phyloP scores from a whole-genome alignment of 805 yeast genomes.

The Blastobotrys muscicola region DNA sequence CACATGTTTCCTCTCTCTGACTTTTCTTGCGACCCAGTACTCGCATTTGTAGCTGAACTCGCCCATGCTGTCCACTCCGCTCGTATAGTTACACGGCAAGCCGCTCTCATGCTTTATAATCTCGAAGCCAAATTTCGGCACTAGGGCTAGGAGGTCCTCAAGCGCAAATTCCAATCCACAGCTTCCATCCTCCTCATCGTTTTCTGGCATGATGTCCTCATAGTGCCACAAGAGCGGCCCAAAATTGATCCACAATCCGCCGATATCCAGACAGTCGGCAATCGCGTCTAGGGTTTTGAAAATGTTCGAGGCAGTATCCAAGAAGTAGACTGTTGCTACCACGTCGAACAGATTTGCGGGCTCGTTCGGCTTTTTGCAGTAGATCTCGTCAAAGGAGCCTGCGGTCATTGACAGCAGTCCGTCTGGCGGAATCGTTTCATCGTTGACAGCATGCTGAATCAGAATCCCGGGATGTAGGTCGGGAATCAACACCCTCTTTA shows the following conservation, averaged over 20 bases:
- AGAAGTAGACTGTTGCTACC: slow-evolving; percentile 51
- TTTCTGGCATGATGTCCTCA: slow-evolving; percentile 64
- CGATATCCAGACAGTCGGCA: slow-evolving; percentile 36
- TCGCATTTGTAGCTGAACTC: slow-evolving; percentile 53
- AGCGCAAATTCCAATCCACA: slow-evolving; percentile 50
- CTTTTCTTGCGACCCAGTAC: slow-evolving; percentile 52
- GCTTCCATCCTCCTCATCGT: slow-evolving; percentile 11
- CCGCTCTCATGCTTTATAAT: slow-evolving; percentile 36
- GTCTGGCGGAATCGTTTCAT: slow-evolving; percentile 9
- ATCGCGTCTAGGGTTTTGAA: slow-evolving; percentile 66
- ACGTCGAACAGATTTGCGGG: slow-evolving; percentile 25
- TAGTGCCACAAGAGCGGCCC: slow-evolving; percentile 89
- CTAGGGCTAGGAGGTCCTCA: slow-evolving; percentile 43
- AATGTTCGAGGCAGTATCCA: slow-evolving; percentile 84
- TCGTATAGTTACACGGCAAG: slow-evolving; percentile 41
- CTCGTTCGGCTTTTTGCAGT: slow-evolving; percentile 38
- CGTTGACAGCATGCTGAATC: slow-evolving; percentile 10
- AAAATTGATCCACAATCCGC: slow-evolving; percentile 73
- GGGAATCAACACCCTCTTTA: slow-evolving; percentile 35
- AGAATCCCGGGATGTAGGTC: slow-evolving; percentile 23
- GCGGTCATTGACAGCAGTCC: slow-evolving; percentile 56
- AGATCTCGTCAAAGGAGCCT: slow-evolving; percentile 62
- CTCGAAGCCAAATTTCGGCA: slow-evolving; percentile 42
- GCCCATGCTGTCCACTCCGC: slow-evolving; percentile 44
- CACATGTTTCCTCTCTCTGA: too few species aligned